Evolutionary conservation across 2,329 filamentous ascomycete species (phyloP), one percentile per base, ranked within the genome.

Genomic region (Aureobasidium leucospermi): DNA sequence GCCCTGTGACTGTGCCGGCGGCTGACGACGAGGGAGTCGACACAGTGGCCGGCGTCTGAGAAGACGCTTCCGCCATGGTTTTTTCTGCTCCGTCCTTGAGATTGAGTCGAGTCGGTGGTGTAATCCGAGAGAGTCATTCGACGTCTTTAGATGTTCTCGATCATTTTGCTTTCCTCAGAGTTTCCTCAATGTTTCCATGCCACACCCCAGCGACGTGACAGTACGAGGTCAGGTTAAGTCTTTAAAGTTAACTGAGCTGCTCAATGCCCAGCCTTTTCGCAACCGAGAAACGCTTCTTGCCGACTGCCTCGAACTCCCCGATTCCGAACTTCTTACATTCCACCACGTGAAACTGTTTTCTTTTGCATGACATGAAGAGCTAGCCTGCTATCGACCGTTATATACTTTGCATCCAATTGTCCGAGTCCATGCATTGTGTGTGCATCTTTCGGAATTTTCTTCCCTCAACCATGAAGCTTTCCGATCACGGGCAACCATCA

Each of bases 41-140:
- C 32, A 52, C 48, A 7, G 38, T 52, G 34, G 57, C 57, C 46
- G 57, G 57, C 34, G 57, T 52, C 39, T 46, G 46, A 15, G 39
- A 45, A 8, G 57, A 59, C 23, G 48, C 42, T 41, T 55, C 58
- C 9, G 58, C 58, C 58, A 60, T 60, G 38, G 48, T 53, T 58
- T 47, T 42, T 58, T 39, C 55, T 58, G 42, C 34, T 46, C 42
- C 28, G 9, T 46, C 42, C 32, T 19, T 23, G 23, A 19, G 13
- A 31, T 23, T 13, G 42, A 39, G 53, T 57, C 42, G 53, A 57
- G 53, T 19, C 42, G 31, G 42, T 46, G 31, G 32, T 57, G 41
- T 15, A 31, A 34, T 47, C 34, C 32, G 29, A 47, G 32, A 57
- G 53, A 47, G 53, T 46, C 52, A 45, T 56, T 34, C 52, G 52